Conservation (phyloP, 495 filamentous ascomycete species). For the Filosporella fistucella region DNA sequence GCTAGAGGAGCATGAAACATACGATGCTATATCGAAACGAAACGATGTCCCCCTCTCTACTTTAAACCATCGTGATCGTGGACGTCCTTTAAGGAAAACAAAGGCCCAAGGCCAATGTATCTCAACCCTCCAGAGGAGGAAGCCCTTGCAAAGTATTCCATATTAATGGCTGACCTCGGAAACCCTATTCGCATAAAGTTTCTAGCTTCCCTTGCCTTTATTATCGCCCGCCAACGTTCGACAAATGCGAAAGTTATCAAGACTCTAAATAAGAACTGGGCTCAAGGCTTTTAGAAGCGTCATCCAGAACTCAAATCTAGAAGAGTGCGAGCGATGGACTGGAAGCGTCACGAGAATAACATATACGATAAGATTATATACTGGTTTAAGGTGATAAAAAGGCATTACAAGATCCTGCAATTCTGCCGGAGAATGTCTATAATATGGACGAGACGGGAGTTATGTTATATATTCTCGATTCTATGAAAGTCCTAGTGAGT, state of each 20-base stretch:
- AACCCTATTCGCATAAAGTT: constrained; percentile 10
- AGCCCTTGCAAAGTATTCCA: constrained; percentile 3
- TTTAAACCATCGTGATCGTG: constrained; percentile 14
- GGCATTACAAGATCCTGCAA: constrained; percentile 24
- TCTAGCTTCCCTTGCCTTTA: constrained; percentile 9
- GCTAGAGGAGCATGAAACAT: constrained; percentile 5
- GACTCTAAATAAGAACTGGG: constrained; percentile 11
- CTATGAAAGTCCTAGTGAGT: constrained; percentile 33
- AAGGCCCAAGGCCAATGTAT: constrained; percentile 12
- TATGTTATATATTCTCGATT: constrained; percentile 31
- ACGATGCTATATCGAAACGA: constrained; percentile 11
- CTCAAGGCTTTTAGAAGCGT: constrained; percentile 21
- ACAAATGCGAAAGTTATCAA: constrained; percentile 5
- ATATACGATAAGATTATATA: constrained; percentile 34
- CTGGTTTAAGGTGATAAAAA: constrained; percentile 30
- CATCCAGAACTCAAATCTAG: constrained; percentile 21
- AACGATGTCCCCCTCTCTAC: constrained; percentile 5
- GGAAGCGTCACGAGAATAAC: constrained; percentile 27
- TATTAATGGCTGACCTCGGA: constrained; percentile 5
- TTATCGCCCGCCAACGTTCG: constrained; percentile 8
- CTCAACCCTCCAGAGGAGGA: constrained; percentile 2
- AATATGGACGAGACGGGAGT: constrained; percentile 31
- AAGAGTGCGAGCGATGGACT: constrained; percentile 16
- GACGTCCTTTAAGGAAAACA: constrained; percentile 9
- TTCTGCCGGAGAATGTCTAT: constrained; percentile 28